A percentile compares a stretch with the other conserved stretches of the same genome.
Evolutionary conservation across 768 basidiomycete genomes (phyloP).

Genomic region (Leucocoprinus sp.): DNA sequence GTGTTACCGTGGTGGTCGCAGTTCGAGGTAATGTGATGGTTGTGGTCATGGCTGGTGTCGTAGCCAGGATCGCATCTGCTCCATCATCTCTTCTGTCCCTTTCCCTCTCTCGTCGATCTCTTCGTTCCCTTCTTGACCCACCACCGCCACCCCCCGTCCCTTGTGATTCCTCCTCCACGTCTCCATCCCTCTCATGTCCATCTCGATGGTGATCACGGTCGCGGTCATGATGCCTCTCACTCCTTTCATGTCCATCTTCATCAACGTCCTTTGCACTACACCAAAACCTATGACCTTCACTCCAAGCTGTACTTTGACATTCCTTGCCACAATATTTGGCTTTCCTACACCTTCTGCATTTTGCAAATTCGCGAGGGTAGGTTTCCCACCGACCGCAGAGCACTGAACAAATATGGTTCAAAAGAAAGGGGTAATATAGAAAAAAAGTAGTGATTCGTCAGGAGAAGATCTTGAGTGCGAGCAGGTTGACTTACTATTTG

Average conservation of each 20-base stretch:
- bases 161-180: not conserved
- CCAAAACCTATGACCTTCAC: constrained; percentile 94
- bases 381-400: constrained; percentile 92
- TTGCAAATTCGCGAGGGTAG: constrained; percentile 91
- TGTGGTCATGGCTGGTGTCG: no score
- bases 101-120: constrained; percentile 1
- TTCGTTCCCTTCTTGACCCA: constrained; percentile 8
- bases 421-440: not conserved
- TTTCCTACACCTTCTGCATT: constrained; percentile 91
- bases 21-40: no score
- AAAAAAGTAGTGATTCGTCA: not conserved
- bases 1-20: not conserved
- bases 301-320: constrained; percentile 95
- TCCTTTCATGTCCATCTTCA: constrained; percentile 28
- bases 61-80: constrained; percentile 1
- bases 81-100: constrained; percentile 7
- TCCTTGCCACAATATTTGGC: constrained; percentile 99
- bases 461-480: not conserved
- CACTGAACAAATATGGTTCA: constrained; percentile 40
- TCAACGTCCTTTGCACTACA: constrained; percentile 60
- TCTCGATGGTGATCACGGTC: not conserved
- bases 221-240: not conserved
- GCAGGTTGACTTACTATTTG: constrained; percentile 62
- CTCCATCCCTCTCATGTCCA: not conserved
- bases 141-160: constrained; percentile 5